Evolutionary conservation across 176 grass and related monocot genomes (phyloP), one percentile per base, ranked within the genome.

Genomic region (Chrysopogon serrulatus): DNA sequence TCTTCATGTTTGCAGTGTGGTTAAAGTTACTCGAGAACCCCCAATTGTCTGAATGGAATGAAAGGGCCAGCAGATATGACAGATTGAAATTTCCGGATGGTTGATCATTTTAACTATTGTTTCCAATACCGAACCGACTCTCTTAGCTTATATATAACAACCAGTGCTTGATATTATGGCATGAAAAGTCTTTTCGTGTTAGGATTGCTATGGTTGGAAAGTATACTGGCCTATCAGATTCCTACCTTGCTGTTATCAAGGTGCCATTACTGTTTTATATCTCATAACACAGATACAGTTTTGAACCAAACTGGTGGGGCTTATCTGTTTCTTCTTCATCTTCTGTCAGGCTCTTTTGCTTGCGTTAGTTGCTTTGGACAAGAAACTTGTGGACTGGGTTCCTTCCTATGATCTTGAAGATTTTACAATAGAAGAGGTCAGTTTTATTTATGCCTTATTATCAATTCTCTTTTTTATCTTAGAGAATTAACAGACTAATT

Each of bases 381-480:
- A 89, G 66, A 95, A 98, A 79, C 96, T 98, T 79, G 83, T 99
- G 66, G 93, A 96, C 40, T 96, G 96, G 96, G 86, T 99, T 87
- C 80, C 91, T 70, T 94, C 91, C 21, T 80, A 85, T 43, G 93
- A 99, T 86, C 89, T 99, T 82, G 96, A 99, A 89, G 93, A 94
- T 82, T 79, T 70, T 78, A 82, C 91, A 28, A 82, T 77, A 19
- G 24, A 59, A 66, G 91, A 94, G 77, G 96, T 92, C 11, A 66
- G 78, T 85, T 36, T 72, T 73, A 12, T 28, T 3, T 24, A 61
- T 28, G 43, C 49, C 42, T 30, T 57, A 82, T 30, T 57, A 82
- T 85, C 26, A 82, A 10, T 84, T 71, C 30, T 2, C 19, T 2
- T 79, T 8, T 75, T 40, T 60, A 19, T 49, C 47, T 21, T 42